Percentiles rank a stretch among this genome's conserved stretches.
These are phyloP conservation scores for Pulveroboletus frians DNA, from an alignment of 768 basidiomycete species.

Conservation along the genomic window DNA sequence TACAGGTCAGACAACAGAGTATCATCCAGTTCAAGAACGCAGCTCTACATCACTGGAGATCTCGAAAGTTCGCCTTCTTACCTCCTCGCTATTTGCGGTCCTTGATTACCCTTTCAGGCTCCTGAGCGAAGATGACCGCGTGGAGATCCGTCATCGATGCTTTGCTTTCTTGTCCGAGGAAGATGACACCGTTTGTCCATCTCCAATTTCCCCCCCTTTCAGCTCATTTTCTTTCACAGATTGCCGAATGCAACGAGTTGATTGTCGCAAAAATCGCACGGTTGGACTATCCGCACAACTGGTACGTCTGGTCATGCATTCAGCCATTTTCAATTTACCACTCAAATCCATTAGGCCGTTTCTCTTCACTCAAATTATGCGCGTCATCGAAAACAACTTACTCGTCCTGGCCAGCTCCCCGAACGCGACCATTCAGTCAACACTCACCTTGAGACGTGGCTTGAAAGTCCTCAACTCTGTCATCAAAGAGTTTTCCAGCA, in stretches of 20 bases:
- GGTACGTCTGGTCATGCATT: constrained; percentile 40
- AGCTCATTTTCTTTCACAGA: constrained; percentile 32
- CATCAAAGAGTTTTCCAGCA: constrained; percentile 62
- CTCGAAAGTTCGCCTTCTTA: constrained; percentile 52
- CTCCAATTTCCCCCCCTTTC: neutral
- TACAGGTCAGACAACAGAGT: constrained; percentile 68
- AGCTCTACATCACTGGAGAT: constrained; percentile 69
- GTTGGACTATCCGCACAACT: constrained; percentile 65
- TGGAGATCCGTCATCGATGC: constrained; percentile 58
- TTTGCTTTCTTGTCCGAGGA: constrained; percentile 67
- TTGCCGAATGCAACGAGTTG: constrained; percentile 71
- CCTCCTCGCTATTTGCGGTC: neutral
- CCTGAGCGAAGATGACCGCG: constrained; percentile 62
- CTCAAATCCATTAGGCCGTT: constrained; percentile 15
- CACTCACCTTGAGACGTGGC: constrained; percentile 52
- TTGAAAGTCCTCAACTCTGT: constrained; percentile 61
- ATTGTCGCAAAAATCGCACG: constrained; percentile 76
- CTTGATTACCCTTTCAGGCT: constrained; percentile 40
- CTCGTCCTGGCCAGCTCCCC: constrained; percentile 43
- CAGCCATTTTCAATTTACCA: neutral
- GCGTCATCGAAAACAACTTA: constrained; percentile 49
- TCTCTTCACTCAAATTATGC: constrained; percentile 40
- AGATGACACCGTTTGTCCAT: constrained; percentile 61
- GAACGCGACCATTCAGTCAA: constrained; percentile 38
- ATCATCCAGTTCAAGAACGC: constrained; percentile 90